Evolutionary conservation across 2,329 filamentous ascomycete species (phyloP).

Genomic region (Alternaria arborescens): DNA sequence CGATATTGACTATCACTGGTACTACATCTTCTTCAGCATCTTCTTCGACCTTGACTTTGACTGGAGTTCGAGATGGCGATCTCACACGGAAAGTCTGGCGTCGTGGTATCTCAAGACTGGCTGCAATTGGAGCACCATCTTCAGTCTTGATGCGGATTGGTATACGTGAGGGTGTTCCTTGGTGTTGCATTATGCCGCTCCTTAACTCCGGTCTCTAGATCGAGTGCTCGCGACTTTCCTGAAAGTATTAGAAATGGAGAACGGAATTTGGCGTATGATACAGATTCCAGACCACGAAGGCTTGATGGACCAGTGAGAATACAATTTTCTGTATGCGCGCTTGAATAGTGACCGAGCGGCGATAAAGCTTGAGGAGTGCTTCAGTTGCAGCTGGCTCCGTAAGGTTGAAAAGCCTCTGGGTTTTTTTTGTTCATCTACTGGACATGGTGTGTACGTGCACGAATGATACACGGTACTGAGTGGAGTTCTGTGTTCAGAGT

Average conservation of each 20-base stretch:
- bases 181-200: not conserved
- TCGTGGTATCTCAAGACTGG: not conserved
- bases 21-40: not conserved
- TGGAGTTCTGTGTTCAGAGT: not conserved
- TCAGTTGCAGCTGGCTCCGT: not conserved
- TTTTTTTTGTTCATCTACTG: not conserved
- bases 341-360: not conserved
- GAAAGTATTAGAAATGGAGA: not conserved
- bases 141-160: not conserved
- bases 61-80: not conserved
- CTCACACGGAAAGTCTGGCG: not conserved
- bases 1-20: not conserved
- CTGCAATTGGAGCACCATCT: not conserved
- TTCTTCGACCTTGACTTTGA: not conserved
- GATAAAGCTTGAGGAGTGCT: not conserved
- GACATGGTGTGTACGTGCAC: not conserved
- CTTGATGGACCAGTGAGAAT: not conserved
- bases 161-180: not conserved
- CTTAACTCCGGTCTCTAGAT: not conserved
- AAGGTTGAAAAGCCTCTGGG: not conserved
- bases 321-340: not conserved
- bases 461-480: not conserved
- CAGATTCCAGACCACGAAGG: not conserved
- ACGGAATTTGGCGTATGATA: not conserved
- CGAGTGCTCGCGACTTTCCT: not conserved